Evolutionary conservation across 768 basidiomycete genomes (phyloP).

Genomic region (Kwoniella sp.): DNA sequence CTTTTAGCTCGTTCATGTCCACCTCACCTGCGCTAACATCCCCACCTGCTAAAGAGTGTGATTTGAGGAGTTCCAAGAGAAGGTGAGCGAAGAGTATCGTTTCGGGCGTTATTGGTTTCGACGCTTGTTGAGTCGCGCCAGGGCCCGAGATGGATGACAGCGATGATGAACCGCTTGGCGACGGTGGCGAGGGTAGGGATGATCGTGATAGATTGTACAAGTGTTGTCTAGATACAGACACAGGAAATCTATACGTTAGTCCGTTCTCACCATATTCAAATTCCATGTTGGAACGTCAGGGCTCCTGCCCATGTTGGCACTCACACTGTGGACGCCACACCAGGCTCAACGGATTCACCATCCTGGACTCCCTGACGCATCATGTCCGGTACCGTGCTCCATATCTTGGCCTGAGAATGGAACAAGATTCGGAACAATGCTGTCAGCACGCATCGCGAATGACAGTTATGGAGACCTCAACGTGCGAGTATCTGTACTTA

Average conservation of each 20-base stretch:
- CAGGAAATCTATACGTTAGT: too few species aligned
- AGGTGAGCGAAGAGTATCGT: constrained; percentile 45
- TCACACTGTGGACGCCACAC: constrained; percentile 26
- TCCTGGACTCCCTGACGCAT: constrained; percentile 33
- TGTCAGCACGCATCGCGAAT: background rate
- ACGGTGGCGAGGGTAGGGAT: constrained; percentile 22
- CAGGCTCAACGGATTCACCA: constrained; percentile 7
- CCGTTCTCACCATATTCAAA: too few species aligned
- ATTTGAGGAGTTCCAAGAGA: constrained; percentile 25
- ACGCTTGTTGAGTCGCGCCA: constrained; percentile 13
- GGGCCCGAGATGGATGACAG: constrained; percentile 37
- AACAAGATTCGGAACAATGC: background rate
- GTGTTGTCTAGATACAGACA: constrained; percentile 30
- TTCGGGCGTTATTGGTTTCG: constrained; percentile 32
- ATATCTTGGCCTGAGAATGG: constrained; percentile 29
- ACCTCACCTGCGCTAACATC: constrained; percentile 2
- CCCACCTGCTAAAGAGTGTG: background rate
- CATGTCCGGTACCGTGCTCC: constrained; percentile 53
- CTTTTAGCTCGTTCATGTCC: constrained; percentile 44
- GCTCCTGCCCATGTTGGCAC: too few species aligned
- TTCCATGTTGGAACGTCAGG: too few species aligned
- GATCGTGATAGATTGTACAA: constrained; percentile 33
- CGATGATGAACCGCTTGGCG: constrained; percentile 34
- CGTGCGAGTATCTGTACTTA: constrained; percentile 10
- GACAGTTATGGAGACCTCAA: background rate